Evolutionary conservation across 148 eudicot species (phyloP).

Genomic region (Fagopyrum homotropicum): DNA sequence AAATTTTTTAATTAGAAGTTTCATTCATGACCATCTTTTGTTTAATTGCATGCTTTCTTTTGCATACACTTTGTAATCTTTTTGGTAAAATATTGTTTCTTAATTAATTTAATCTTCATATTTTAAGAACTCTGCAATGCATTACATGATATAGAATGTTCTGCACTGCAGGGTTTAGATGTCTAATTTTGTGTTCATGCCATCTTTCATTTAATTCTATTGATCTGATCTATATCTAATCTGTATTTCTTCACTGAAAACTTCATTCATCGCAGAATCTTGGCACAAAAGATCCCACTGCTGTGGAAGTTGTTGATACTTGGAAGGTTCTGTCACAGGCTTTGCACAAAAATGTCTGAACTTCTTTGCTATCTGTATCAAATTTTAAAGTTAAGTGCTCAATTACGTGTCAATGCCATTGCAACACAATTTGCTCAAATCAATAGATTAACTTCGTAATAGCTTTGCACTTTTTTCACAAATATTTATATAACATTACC

Average conservation of each 20-base stretch:
- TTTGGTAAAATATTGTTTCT: slow-evolving; percentile 40
- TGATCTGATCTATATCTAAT: neutral
- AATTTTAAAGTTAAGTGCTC: too few relatives aligned
- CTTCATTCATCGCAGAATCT: slow-evolving; percentile 20
- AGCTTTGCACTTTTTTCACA: too few relatives aligned
- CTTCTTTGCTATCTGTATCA: slow-evolving; percentile 12
- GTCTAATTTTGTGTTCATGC: neutral
- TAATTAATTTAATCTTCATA: neutral
- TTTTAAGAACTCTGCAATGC: neutral
- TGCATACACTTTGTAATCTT: slow-evolving; percentile 18
- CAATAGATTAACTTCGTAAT: too few relatives aligned
- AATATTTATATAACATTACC: too few relatives aligned
- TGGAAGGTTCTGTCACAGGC: slow-evolving; percentile 77
- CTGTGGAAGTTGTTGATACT: slow-evolving; percentile 31
- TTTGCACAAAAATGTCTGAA: slow-evolving; percentile 79
- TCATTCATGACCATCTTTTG: neutral
- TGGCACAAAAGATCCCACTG: slow-evolving; percentile 22
- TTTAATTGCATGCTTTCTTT: slow-evolving; percentile 13
- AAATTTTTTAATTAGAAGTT: neutral
- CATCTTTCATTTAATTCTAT: neutral
- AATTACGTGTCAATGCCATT: too few relatives aligned
- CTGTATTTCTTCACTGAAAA: neutral
- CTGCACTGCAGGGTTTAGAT: slow-evolving; percentile 55
- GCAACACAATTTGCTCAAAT: too few relatives aligned
- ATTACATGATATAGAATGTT: neutral